Base-by-base conservation (phyloP, 352 stramenopile genomes). In the Globisporangium radiosum region DNA sequence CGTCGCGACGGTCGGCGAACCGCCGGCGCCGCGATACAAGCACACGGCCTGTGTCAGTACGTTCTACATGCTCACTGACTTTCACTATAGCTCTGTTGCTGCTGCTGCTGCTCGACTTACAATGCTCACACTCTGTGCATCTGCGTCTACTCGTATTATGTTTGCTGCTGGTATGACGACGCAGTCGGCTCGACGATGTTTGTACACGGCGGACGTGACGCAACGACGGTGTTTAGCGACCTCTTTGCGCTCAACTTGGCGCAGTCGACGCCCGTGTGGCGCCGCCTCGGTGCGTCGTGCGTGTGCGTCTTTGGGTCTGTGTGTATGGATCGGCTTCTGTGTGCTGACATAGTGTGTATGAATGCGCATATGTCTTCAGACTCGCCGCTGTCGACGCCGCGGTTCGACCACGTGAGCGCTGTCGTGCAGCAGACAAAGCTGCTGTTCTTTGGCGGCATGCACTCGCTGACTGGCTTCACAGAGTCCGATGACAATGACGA, bases 101-200 rank as follows among this genome's bases (percentile, higher is more conserved):
- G 7, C 33, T 7, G 13, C 19, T 25, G 19, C 19, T 25, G 19
- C 19, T 25, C 19, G 19, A 25, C 19, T 25, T 1, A 1, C 19
- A 25, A 25, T 25, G 19, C 39, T 40, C 3, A 43, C 7, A 11
- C 17, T 43, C 13, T 39, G 4, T 52, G 37, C 9, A 38, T 5
- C 47, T 50, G 7, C 60, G 25, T 47, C 25, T 33, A 33, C 25
- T 33, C 1, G 25, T 33, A 33, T 2, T 33, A 33, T 33, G 33
- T 63, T 11, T 40, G 42, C 51, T 52, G n/a, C 40, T 15, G 54
- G 15, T 33, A 15, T 57, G 25, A 33, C 25, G 25, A 33, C 25
- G 25, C 52, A 92, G 82, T 94, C 53, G 78, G 73, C 19, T 80
- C 69, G 2, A 79, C 72, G 19, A 71, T 95, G 65, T 90, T 88